Evolutionary conservation across 2,329 filamentous ascomycete genomes (phyloP), one percentile per base, ranked within the genome.

Genomic region (Ophioceras dolichostomum): DNA sequence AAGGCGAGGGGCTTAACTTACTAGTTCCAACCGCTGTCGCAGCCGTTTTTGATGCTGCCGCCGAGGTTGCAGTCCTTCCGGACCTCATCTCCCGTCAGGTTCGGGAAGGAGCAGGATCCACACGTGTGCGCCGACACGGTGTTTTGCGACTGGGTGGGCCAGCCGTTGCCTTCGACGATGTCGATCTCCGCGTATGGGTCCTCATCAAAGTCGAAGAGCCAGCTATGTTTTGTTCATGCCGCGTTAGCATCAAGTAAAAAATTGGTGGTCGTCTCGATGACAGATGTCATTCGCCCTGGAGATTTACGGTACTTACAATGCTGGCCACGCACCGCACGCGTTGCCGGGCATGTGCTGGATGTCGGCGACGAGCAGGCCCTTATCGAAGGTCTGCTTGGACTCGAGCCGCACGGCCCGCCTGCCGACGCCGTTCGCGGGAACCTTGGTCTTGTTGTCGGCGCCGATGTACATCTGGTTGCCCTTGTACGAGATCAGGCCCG

Each of bases 131-230:
- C 47, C 34, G 65, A 61, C 57, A 73, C 59, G 32, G 56, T 52
- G 48, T 70, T 68, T 33, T 50, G 45, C 12, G 48, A 43, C 39
- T 64, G 59, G 24, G 50, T 45, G 47, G 36, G 13, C 30, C 20
- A 27, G 34, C 68, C 67, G 38, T 69, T 60, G 20, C 67, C 67
- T 50, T 73, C 69, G 43, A 73, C 65, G 42, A 72, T 68, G 45
- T 73, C 68, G 42, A 73, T 64, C 48, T 72, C 68, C 34, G 67
- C 66, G 36, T 61, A 56, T 19, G 54, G 56, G 17, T 68, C 65
- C 64, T 68, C 71, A 40, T 58, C 47, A 12, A 51, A 47, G 36
- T 50, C 52, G 45, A 45, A 48, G 2, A 43, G 41, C 48, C 49
- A 52, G 38, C 46, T 39, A n/a, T n/a, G n/a, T n/a, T n/a, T n/a